Evolutionary conservation across 768 basidiomycete genomes (phyloP), one percentile per base, ranked within the genome.

Genomic region (Agrocybe praecox): DNA sequence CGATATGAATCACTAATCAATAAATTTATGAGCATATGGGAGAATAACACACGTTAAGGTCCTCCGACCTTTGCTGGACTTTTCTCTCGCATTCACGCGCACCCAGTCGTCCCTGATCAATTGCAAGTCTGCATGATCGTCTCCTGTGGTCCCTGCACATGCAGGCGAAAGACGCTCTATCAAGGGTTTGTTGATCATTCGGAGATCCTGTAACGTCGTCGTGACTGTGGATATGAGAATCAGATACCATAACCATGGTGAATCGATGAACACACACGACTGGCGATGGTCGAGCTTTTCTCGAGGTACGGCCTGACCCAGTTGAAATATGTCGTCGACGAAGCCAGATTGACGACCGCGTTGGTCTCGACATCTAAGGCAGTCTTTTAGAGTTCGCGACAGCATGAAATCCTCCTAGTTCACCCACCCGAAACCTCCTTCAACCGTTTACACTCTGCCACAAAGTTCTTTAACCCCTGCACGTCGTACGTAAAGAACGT

Each of bases 81-180:
- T 63, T 24, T 76, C 64, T 43, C 76, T 68, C 29, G 84, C 81
- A 55, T 71, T 70, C 1, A 56, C 68, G 23, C 79, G 76, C 9
- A 90, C 77, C 87, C 88, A 93, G 6, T 86, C 78, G 52, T 88
- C 85, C 19, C 84, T 76, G 10, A 93, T 78, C 4, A 80, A 62
- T 21, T 74, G 74, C 15, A 86, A 75, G 70, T 92, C 90, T 7
- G 69, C 66, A 2, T 69, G 55, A 54, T 92, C 91, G 60, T 90
- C 82, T 7, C 81, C 84, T 17, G 83, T 78, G 43, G 76, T 65
- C 1, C 91, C 91, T 9, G 90, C 88, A 63, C 73, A 73, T 1
- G 87, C 81, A 1, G 74, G 64, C 18, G 90, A 88, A 21, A 93
- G 76, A 10, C 80, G 81, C 8, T 72, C 65, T 55, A 81, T 72